Conservation (phyloP, 2,329 filamentous ascomycete species). For the Diaporthe citrichinensis region DNA sequence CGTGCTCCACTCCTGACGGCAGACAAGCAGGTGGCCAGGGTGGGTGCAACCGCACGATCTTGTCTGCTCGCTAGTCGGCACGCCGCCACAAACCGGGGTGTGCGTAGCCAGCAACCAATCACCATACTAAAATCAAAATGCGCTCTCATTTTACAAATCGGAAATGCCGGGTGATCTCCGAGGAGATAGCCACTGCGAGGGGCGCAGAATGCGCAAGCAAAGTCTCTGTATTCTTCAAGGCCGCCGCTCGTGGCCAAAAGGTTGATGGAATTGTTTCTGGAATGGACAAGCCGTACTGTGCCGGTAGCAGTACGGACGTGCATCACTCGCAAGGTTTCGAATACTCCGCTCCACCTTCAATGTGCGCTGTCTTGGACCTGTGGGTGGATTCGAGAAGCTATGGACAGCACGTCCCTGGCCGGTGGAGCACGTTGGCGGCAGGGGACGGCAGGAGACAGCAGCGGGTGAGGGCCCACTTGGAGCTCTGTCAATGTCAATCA, state of each 20-base stretch:
- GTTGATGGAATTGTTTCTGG: not conserved
- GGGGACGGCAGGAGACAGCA: conserved; percentile 29
- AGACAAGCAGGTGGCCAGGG: conserved; percentile 32
- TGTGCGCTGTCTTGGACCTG: conserved; percentile 22
- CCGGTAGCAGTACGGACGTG: not conserved
- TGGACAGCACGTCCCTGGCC: conserved; percentile 35
- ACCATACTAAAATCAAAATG: not conserved
- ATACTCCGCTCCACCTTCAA: conserved; percentile 16
- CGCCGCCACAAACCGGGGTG: conserved; percentile 32
- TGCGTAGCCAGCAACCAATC: conserved; percentile 21
- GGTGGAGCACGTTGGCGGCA: conserved; percentile 34
- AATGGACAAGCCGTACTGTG: not conserved
- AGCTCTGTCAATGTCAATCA: conserved; percentile 28
- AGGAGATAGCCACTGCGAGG: conserved; percentile 10
- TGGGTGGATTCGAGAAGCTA: conserved; percentile 35
- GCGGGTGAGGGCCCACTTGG: conserved; percentile 25
- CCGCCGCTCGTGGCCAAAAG: not conserved
- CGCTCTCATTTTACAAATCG: conserved; percentile 34
- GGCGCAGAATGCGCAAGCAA: conserved; percentile 12
- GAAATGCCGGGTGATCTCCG: conserved; percentile 29
- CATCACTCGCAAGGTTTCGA: conserved; percentile 6
- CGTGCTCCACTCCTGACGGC: conserved; percentile 30
- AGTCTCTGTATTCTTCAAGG: not conserved
- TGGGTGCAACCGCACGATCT: conserved; percentile 38
- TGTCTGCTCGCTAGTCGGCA: conserved; percentile 21